A percentile compares a stretch with the other conserved stretches of the same genome.
Conservation (phyloP, 495 filamentous ascomycete species). For the Xylaria sp. region DNA sequence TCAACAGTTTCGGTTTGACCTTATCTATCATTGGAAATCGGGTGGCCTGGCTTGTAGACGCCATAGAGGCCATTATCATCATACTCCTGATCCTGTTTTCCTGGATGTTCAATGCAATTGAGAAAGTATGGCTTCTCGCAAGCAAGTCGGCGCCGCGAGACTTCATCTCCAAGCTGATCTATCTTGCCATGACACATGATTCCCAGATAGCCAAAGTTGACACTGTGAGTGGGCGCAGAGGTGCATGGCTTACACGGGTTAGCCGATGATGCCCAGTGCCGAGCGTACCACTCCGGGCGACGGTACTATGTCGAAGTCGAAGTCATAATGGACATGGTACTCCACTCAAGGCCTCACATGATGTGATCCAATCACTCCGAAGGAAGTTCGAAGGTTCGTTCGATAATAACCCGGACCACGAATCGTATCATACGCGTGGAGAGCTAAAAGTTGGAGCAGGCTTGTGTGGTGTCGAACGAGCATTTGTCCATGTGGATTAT, state of each 20-base stretch:
- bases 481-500: slow-evolving; percentile 66
- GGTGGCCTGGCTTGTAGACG: slow-evolving; percentile 63
- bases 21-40: slow-evolving; percentile 61
- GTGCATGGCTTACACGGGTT: slow-evolving; percentile 28
- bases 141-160: slow-evolving; percentile 61
- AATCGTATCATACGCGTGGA: slow-evolving; percentile 5
- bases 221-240: slow-evolving; percentile 41
- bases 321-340: slow-evolving; percentile 61
- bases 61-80: slow-evolving; percentile 62
- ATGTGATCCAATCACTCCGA: slow-evolving; percentile 60
- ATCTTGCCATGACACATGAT: slow-evolving; percentile 63
- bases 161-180: slow-evolving; percentile 64
- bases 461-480: slow-evolving; percentile 59
- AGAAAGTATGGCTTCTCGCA: slow-evolving; percentile 63
- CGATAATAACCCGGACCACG: neutral
- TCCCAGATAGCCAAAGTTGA: slow-evolving; percentile 60
- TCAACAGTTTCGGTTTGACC: slow-evolving; percentile 61
- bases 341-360: slow-evolving; percentile 59
- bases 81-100: slow-evolving; percentile 61
- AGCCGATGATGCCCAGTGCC: slow-evolving; percentile 35
- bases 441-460: slow-evolving; percentile 30
- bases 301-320: slow-evolving; percentile 65
- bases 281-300: slow-evolving; percentile 63
- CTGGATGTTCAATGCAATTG: slow-evolving; percentile 62
- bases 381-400: slow-evolving; percentile 59